Percentiles rank a stretch among this genome's conserved stretches.
These are phyloP conservation scores for Claviceps purpurea DNA, from an alignment of 2,329 filamentous ascomycete species.

Conservation along the genomic window DNA sequence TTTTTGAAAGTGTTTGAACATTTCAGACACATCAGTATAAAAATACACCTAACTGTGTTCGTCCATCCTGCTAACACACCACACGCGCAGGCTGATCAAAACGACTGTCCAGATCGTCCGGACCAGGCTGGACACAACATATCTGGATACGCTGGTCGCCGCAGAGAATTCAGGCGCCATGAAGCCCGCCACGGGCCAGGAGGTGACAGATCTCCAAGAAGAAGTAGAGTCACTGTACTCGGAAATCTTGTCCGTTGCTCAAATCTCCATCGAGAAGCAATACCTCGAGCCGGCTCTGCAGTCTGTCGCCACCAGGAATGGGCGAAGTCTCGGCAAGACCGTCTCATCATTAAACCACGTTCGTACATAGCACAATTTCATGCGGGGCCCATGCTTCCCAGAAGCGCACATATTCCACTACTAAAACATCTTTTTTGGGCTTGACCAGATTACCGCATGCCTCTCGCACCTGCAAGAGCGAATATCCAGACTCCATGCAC, in stretches of 20 bases:
- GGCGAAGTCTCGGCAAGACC: conserved; percentile 30
- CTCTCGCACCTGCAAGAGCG: conserved; percentile 37
- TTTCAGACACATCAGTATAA: background rate
- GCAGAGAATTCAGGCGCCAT: conserved; percentile 16
- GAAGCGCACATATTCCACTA: too few relatives aligned
- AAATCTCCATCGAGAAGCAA: conserved; percentile 59
- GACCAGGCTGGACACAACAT: conserved; percentile 41
- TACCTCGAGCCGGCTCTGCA: conserved; percentile 47
- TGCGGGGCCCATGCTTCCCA: too few relatives aligned
- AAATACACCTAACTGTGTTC: background rate
- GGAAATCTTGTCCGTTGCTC: conserved; percentile 55
- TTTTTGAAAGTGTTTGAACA: background rate
- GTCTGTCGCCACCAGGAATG: conserved; percentile 28
- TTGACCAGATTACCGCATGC: conserved; percentile 34
- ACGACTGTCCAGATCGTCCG: conserved; percentile 41
- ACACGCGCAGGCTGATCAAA: conserved; percentile 41
- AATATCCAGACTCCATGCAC: conserved; percentile 26
- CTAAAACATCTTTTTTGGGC: conserved; percentile 13
- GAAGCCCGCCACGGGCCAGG: conserved; percentile 19
- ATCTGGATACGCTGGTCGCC: conserved; percentile 30
- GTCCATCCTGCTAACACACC: background rate
- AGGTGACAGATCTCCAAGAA: conserved; percentile 40
- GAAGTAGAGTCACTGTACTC: conserved; percentile 57
- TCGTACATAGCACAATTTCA: too few relatives aligned
- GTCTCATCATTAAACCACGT: conserved; percentile 38